These are phyloP conservation scores for Chaetomium globosum DNA, from an alignment of 2,329 filamentous ascomycete genomes.

Conservation along the genomic window DNA sequence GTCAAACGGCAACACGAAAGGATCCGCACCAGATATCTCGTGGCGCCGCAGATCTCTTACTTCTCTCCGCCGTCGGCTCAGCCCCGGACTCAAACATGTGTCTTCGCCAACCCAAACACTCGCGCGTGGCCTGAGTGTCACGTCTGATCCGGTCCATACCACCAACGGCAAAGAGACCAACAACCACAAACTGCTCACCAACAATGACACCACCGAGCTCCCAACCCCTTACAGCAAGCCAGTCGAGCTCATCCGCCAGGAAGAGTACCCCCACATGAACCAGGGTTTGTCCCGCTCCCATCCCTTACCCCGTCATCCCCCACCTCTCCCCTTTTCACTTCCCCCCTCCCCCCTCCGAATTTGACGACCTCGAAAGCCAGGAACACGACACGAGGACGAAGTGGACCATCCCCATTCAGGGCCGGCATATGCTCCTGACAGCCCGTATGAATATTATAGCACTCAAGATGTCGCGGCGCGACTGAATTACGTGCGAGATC, in stretches of 20 bases:
- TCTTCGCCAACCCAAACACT: not conserved
- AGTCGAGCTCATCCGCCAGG: slow-evolving; percentile 44
- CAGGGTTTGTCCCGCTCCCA: slow-evolving; percentile 38
- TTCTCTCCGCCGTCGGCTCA: slow-evolving; percentile 28
- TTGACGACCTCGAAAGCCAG: too few species aligned
- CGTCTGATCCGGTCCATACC: not conserved
- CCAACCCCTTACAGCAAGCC: slow-evolving; percentile 39
- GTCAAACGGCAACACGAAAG: slow-evolving; percentile 10
- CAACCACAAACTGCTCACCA: not conserved
- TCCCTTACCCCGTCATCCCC: not conserved
- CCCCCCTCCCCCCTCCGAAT: not conserved
- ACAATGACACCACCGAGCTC: not conserved
- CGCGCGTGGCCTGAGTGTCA: not conserved
- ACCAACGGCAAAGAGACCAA: too few species aligned
- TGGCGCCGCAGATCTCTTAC: slow-evolving; percentile 28
- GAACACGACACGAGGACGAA: too few species aligned
- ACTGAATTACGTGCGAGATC: too few species aligned
- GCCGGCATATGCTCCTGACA: too few species aligned
- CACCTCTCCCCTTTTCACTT: too few species aligned
- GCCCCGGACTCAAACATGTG: not conserved
- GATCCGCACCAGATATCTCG: slow-evolving; percentile 13
- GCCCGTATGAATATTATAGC: too few species aligned
- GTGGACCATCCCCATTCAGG: too few species aligned
- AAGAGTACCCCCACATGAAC: slow-evolving; percentile 50
- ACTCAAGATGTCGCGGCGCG: too few species aligned